These are phyloP conservation scores for Microdochium bolleyi DNA, from an alignment of 2,329 filamentous ascomycete genomes.

Conservation along the genomic window DNA sequence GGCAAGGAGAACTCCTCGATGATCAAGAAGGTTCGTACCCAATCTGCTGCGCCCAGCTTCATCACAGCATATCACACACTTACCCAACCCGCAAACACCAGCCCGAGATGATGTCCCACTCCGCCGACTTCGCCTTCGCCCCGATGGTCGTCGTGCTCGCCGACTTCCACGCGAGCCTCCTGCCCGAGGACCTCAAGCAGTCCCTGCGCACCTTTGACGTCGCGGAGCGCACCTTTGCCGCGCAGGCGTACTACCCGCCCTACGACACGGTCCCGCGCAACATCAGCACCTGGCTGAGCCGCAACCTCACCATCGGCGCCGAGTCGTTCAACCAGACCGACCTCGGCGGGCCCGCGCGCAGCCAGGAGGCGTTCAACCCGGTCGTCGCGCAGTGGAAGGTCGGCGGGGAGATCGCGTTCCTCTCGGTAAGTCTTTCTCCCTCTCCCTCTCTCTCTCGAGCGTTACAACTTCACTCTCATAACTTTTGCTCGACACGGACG, in stretches of 20 bases:
- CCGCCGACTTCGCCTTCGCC: slow-evolving; percentile 48
- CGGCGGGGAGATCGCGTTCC: slow-evolving; percentile 24
- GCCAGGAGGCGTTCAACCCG: slow-evolving; percentile 46
- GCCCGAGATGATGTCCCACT: slow-evolving; percentile 48
- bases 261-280: slow-evolving; percentile 49
- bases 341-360: slow-evolving; percentile 45
- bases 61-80: no score
- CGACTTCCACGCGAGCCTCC: slow-evolving; percentile 35
- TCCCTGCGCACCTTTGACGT: slow-evolving; percentile 34
- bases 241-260: slow-evolving; percentile 48
- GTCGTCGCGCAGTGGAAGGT: slow-evolving; percentile 52
- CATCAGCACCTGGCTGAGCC: slow-evolving; percentile 49
- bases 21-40: slow-evolving; percentile 21
- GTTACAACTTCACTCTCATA: neutral
- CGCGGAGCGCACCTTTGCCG: slow-evolving; percentile 43
- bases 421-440: slow-evolving; percentile 12
- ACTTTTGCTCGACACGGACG: neutral
- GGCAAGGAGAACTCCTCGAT: slow-evolving; percentile 35
- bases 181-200: slow-evolving; percentile 30
- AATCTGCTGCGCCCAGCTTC: no score
- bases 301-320: slow-evolving; percentile 50
- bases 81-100: no score
- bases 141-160: slow-evolving; percentile 49
- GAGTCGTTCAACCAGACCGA: slow-evolving; percentile 48
- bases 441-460: neutral